These are phyloP conservation scores for Cercophora samala DNA, from an alignment of 495 filamentous ascomycete species.

Conservation along the genomic window DNA sequence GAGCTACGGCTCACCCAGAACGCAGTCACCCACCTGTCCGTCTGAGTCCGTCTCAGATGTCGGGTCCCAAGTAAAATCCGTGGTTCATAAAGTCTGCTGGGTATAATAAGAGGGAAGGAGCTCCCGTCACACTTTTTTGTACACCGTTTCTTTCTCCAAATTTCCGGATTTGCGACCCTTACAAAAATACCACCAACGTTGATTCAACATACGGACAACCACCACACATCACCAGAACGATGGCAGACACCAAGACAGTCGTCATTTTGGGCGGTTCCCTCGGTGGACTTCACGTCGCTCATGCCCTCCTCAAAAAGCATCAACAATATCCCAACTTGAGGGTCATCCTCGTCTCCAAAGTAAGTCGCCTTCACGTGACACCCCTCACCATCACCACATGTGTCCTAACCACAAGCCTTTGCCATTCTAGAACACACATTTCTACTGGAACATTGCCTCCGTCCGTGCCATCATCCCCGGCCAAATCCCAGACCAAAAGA, in stretches of 20 bases:
- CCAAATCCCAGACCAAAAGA: conserved; percentile 43
- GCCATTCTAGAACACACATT: conserved; percentile 46
- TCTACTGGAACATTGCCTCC: conserved; percentile 57
- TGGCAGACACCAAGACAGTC: conserved; percentile 37
- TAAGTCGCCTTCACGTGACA: conserved; percentile 25
- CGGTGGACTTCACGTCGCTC: conserved; percentile 50
- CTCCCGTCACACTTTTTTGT: background rate
- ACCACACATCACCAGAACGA: conserved; percentile 23
- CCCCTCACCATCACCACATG: conserved; percentile 1
- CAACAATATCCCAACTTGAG: conserved; percentile 36
- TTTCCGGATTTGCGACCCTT: background rate
- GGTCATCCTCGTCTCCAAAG: conserved; percentile 47
- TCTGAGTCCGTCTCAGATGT: background rate
- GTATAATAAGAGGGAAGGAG: background rate
- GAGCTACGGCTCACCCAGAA: background rate
- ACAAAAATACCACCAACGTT: conserved; percentile 2
- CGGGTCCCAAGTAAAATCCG: background rate
- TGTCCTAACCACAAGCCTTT: conserved; percentile 19
- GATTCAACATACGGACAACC: conserved; percentile 19
- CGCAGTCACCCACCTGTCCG: background rate
- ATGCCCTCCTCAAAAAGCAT: conserved; percentile 51
- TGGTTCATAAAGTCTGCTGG: background rate
- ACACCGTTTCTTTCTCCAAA: background rate
- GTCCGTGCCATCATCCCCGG: conserved; percentile 54
- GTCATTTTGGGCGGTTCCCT: conserved; percentile 55